Evolutionary conservation across 352 stramenopile genomes (phyloP).

Genomic region (Pythium dissimile): DNA sequence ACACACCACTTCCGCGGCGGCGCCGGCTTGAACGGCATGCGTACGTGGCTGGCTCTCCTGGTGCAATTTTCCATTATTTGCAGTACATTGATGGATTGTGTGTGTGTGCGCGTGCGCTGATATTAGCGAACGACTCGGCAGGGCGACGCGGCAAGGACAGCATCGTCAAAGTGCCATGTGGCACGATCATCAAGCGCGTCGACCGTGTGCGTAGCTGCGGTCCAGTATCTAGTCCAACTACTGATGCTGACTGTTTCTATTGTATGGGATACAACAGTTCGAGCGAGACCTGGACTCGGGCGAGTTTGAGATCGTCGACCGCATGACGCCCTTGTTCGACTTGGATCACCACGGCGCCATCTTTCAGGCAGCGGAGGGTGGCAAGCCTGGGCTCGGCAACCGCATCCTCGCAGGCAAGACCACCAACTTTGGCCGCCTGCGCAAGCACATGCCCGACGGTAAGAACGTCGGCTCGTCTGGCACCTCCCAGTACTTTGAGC

Average conservation of each 20-base stretch:
- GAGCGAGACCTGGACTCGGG: constrained; percentile 71
- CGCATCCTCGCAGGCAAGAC: constrained; percentile 81
- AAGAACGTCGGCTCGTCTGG: constrained; percentile 88
- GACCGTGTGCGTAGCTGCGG: constrained; percentile 69
- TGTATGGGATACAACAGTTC: constrained; percentile 30
- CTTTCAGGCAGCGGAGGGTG: constrained; percentile 75
- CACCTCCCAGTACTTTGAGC: constrained; percentile 91
- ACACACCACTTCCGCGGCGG: constrained; percentile 85
- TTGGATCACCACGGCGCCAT: constrained; percentile 64
- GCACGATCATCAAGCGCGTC: constrained; percentile 86
- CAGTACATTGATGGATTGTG: no score
- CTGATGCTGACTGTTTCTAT: not conserved
- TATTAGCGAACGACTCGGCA: constrained; percentile 75
- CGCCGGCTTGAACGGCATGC: constrained; percentile 75
- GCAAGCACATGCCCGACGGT: constrained; percentile 82
- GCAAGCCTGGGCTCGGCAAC: constrained; percentile 83
- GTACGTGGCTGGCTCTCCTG: constrained; percentile 37
- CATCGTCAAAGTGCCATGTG: constrained; percentile 78
- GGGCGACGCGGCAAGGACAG: constrained; percentile 78
- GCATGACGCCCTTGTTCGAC: constrained; percentile 70
- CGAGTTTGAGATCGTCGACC: constrained; percentile 82
- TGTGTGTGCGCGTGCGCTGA: not conserved
- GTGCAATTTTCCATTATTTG: not conserved
- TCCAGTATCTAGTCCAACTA: no score
- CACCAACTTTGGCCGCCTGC: constrained; percentile 74